Evolutionary conservation across 176 grass and related monocot genomes (phyloP), one percentile per base, ranked within the genome.

Genomic region (Calamus simplicifolius): DNA sequence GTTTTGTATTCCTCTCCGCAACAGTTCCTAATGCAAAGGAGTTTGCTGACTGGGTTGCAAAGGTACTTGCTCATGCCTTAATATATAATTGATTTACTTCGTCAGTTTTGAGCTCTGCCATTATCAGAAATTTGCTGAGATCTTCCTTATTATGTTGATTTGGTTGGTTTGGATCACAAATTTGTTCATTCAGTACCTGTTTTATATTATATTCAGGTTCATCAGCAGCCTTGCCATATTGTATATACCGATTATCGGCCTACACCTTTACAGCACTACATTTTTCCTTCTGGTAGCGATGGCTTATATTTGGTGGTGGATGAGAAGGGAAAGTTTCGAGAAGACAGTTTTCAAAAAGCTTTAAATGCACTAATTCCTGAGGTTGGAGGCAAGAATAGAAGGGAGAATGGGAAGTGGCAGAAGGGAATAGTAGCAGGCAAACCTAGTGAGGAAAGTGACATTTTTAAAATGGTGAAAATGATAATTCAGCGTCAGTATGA

Each of bases 381-480:
- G 52, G 62, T 38, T 48, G 86, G 84, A 4, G 73, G 58, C 21
- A 76, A 78, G 23, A 86, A 86, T 72, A 85, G 75, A 72, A 90
- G 59, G 71, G 75, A 85, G 48, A 84, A 83, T 49, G 76, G 68
- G 6, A 93, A 83, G 73, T 82, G 87, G 78, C 87, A 88, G 21
- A 96, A 96, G 71, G 72, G 50, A 64, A 27, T 82, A 51, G 48
- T 74, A 26, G 72, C 61, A 73, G 83, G 83, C 15, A 95, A 87
- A 79, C 65, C 70, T 76, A 80, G 69, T 1, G 92, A 90, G 57
- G 82, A 96, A 21, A 96, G 80, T 2, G 92, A 96, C 71, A 90
- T 96, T 74, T 96, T 96, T 64, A 96, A 90, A 73, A 79, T 96
- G 92, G 92, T 96, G 53, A 96, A 90, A 56, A 96, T 96, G 92